Evolutionary conservation across 352 stramenopile species (phyloP), one percentile per base, ranked within the genome.

Genomic region (Globisporangium perplexum): DNA sequence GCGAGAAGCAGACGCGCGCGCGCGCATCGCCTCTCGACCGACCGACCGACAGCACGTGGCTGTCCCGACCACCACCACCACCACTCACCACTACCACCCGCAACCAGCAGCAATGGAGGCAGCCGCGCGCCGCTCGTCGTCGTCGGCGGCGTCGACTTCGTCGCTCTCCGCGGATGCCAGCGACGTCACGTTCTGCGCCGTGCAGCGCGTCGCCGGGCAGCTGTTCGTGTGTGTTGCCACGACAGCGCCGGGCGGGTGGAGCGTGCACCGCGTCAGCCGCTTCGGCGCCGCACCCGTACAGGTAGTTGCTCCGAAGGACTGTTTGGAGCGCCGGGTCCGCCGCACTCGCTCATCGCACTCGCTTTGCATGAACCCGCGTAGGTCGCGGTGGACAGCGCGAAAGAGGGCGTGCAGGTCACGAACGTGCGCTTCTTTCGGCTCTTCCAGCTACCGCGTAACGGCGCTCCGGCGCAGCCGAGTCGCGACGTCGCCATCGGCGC

Each of bases 111-210:
- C 41, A 3, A 46, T 46, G 41, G 41, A 23, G 41, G 41, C 41
- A 20, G 23, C 41, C n/a, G 8, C n/a, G 20, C 41, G 23, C 22
- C 41, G 41, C 41, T 26, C 26, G 18, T 53, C 60, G 8, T 36
- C 36, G 1, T 11, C 42, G 14, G 24, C n/a, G n/a, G n/a, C n/a
- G n/a, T n/a, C n/a, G n/a, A n/a, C n/a, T n/a, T n/a, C 38, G 10
- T 42, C 10, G 26, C 26, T 30, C 22, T 1, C 22, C 41, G 22
- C 41, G 30, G 56, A 45, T 43, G 48, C 55, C 48, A 44, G 55
- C 48, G 70, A 86, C 55, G 71, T 88, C 48, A 90, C 66, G 28
- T 88, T 84, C 66, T 88, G 77, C 66, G 38, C 72, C 18, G 53
- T 90, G 8, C 69, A 90, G 45, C 75, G 77, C 50, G 74, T 88